These are phyloP conservation scores for Ceratocystiopsis minuta DNA, from an alignment of 2,329 filamentous ascomycete species.

Conservation along the genomic window DNA sequence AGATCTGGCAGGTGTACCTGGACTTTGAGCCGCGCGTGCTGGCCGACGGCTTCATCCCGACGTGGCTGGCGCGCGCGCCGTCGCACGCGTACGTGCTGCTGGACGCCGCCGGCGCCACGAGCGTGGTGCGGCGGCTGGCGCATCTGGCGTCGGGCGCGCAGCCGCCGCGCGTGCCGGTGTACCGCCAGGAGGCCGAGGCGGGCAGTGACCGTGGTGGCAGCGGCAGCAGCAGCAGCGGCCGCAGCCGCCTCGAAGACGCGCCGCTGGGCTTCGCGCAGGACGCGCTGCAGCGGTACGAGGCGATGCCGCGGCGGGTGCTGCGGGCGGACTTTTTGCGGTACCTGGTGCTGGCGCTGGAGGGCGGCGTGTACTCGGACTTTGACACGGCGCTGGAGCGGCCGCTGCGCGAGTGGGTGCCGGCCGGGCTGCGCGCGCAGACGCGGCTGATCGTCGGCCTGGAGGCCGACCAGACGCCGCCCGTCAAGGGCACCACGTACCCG, in stretches of 20 bases:
- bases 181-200: too few species aligned
- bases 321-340: conserved; percentile 15
- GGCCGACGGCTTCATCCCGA: conserved; percentile 1
- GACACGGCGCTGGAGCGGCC: conserved; percentile 33
- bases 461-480: conserved; percentile 12
- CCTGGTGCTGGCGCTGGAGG: conserved; percentile 14
- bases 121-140: conserved; percentile 7
- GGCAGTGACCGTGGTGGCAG: background rate
- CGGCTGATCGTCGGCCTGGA: conserved; percentile 17
- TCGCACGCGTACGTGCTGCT: conserved; percentile 10
- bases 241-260: too few species aligned
- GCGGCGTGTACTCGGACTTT: conserved; percentile 37
- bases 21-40: conserved; percentile 5
- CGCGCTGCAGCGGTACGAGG: conserved; percentile 6
- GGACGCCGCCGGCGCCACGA: conserved; percentile 7
- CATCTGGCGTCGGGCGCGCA: too few species aligned
- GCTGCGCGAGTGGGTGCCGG: conserved; percentile 19
- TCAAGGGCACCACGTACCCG: conserved; percentile 13
- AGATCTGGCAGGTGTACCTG: conserved; percentile 13
- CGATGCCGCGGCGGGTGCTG: conserved; percentile 8
- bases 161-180: background rate
- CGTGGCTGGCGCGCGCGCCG: conserved; percentile 8
- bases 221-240: too few species aligned
- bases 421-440: conserved; percentile 6
- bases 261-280: conserved; percentile 4